Percentiles rank a stretch among this genome's conserved stretches.
Evolutionary conservation across 768 basidiomycete genomes (phyloP).

Genomic region (Suillus paluster): DNA sequence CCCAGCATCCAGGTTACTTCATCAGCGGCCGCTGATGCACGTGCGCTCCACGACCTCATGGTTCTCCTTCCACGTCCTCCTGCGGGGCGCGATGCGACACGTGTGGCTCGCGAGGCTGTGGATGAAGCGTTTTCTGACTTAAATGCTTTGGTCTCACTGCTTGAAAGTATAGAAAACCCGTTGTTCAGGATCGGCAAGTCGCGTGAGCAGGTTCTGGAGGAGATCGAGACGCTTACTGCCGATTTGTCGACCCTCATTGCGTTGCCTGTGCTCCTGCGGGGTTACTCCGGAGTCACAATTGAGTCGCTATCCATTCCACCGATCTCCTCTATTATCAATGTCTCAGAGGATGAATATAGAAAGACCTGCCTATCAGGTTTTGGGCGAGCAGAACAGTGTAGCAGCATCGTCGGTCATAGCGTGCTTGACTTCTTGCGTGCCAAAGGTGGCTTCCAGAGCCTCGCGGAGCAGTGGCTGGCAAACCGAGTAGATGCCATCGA

Average conservation of each 20-base stretch:
- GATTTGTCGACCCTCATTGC: slow-evolving; percentile 78
- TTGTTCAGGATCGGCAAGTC: slow-evolving; percentile 24
- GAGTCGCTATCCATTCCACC: neutral
- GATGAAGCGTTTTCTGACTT: slow-evolving; percentile 77
- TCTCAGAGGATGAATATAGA: slow-evolving; percentile 68
- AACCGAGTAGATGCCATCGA: slow-evolving; percentile 17
- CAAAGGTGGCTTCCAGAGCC: slow-evolving; percentile 33
- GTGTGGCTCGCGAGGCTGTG: slow-evolving; percentile 77
- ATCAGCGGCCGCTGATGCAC: slow-evolving; percentile 59
- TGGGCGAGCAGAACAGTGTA: slow-evolving; percentile 77
- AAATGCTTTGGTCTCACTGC: slow-evolving; percentile 55
- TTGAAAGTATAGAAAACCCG: slow-evolving; percentile 53
- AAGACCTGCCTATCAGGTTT: slow-evolving; percentile 74
- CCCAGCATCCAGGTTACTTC: slow-evolving; percentile 41
- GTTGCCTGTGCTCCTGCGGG: slow-evolving; percentile 66
- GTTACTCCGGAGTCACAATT: slow-evolving; percentile 31
- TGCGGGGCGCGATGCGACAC: slow-evolving; percentile 49
- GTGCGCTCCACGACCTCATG: slow-evolving; percentile 65
- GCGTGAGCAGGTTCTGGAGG: slow-evolving; percentile 33
- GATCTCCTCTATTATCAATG: slow-evolving; percentile 51
- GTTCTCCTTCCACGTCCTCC: slow-evolving; percentile 62
- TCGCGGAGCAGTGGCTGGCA: slow-evolving; percentile 53
- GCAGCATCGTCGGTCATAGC: slow-evolving; percentile 57
- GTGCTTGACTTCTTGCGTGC: slow-evolving; percentile 54
- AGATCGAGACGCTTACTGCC: slow-evolving; percentile 58